A percentile compares a stretch with the other conserved stretches of the same genome.
These are phyloP conservation scores for Nicotiana obtusifolia DNA, from an alignment of 257 asterid species.

Conservation along the genomic window DNA sequence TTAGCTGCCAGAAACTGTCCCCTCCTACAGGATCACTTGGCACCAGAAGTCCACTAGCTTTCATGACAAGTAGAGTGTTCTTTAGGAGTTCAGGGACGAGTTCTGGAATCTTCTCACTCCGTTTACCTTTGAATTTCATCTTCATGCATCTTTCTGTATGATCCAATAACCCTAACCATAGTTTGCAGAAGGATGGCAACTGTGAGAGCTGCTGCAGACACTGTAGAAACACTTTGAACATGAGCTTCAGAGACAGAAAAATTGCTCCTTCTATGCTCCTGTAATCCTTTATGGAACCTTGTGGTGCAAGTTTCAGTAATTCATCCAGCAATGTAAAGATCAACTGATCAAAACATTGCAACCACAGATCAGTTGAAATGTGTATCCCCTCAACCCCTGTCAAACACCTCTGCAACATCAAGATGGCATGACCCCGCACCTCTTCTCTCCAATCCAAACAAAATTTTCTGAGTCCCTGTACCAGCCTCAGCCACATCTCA, in stretches of 20 bases:
- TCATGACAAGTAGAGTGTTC: conserved; percentile 75
- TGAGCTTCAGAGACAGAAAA: conserved; percentile 55
- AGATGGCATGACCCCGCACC: conserved; percentile 72
- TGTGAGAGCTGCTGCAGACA: conserved; percentile 48
- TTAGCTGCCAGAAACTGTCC: conserved; percentile 75
- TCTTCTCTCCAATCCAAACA: conserved; percentile 79
- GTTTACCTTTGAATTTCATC: conserved; percentile 63
- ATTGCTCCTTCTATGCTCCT: conserved; percentile 74
- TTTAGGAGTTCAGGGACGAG: conserved; percentile 86
- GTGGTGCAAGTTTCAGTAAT: conserved; percentile 51
- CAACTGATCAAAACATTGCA: conserved; percentile 63
- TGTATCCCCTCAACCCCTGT: conserved; percentile 57
- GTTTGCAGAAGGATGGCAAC: conserved; percentile 50
- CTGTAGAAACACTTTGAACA: conserved; percentile 61
- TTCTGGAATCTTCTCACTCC: conserved; percentile 75
- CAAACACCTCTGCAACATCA: conserved; percentile 64
- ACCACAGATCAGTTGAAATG: conserved; percentile 57
- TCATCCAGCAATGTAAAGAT: conserved; percentile 75
- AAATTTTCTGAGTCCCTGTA: conserved; percentile 74
- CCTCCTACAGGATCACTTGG: conserved; percentile 53
- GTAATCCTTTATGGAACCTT: conserved; percentile 61
- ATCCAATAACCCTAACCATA: conserved; percentile 60
- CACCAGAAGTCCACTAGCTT: conserved; percentile 55
- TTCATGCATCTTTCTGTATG: conserved; percentile 56
- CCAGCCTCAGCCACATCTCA: conserved; percentile 95